These are phyloP conservation scores for Albugo laibachii DNA, from an alignment of 352 stramenopile species.

Conservation along the genomic window DNA sequence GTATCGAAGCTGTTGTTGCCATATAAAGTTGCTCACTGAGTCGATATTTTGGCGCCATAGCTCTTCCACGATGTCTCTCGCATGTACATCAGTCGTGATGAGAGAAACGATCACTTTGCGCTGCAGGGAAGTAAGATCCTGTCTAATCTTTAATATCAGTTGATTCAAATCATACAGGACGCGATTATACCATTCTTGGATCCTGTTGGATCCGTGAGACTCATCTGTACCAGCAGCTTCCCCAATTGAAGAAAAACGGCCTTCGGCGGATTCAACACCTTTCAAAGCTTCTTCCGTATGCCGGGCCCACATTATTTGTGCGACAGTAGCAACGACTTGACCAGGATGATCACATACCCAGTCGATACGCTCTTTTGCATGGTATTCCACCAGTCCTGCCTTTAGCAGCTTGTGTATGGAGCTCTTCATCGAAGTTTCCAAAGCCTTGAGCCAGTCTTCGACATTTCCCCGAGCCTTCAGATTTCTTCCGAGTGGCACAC, in stretches of 20 bases:
- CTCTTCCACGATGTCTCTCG: conserved; percentile 72
- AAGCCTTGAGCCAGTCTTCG: conserved; percentile 73
- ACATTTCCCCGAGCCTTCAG: conserved; percentile 83
- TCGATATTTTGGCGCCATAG: conserved; percentile 48
- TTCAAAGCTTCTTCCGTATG: conserved; percentile 73
- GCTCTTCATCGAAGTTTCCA: conserved; percentile 81
- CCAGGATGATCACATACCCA: conserved; percentile 83
- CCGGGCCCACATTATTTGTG: conserved; percentile 85
- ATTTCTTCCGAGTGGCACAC: conserved; percentile 79
- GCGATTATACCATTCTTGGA: conserved; percentile 49
- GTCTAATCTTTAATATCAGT: conserved; percentile 83
- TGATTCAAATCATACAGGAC: conserved; percentile 77
- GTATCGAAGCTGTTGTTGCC: conserved; percentile 88
- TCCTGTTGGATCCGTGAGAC: conserved; percentile 1
- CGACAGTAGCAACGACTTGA: conserved; percentile 85
- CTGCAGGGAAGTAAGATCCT: conserved; percentile 71
- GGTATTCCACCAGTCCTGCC: conserved; percentile 79
- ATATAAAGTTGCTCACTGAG: conserved; percentile 80
- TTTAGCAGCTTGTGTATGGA: conserved; percentile 89
- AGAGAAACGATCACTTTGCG: conserved; percentile 86
- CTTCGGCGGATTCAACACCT: conserved; percentile 3
- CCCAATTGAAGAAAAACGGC: conserved; percentile 14
- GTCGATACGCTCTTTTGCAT: conserved; percentile 49
- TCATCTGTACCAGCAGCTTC: neutral
- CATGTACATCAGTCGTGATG: conserved; percentile 86